Percentiles rank a stretch among this genome's conserved stretches.
These are phyloP conservation scores for Nigrospora oryzae DNA, from an alignment of 2,329 filamentous ascomycete species.

Conservation along the genomic window DNA sequence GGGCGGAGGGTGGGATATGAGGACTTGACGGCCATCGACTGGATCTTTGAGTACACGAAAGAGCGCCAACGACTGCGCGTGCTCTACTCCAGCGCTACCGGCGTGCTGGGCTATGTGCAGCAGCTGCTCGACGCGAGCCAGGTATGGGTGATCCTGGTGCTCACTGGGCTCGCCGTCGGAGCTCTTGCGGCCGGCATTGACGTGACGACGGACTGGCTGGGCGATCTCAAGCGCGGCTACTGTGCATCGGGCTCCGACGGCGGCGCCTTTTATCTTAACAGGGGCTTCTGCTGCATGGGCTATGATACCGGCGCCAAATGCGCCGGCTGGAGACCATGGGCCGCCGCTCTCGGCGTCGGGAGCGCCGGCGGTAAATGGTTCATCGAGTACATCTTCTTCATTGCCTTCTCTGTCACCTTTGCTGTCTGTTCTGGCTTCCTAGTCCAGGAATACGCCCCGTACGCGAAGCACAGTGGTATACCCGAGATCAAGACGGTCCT, in stretches of 20 bases:
- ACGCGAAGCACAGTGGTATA: slow-evolving; percentile 92
- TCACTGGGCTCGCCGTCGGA: slow-evolving; percentile 78
- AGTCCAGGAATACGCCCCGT: slow-evolving; percentile 74
- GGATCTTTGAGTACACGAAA: slow-evolving; percentile 98
- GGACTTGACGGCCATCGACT: slow-evolving; percentile 94
- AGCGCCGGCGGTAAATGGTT: slow-evolving; percentile 67
- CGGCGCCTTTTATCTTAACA: slow-evolving; percentile 85
- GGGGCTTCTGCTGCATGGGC: slow-evolving; percentile 86
- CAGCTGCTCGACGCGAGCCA: slow-evolving; percentile 78
- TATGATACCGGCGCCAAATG: slow-evolving; percentile 79
- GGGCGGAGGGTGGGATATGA: slow-evolving; percentile 90
- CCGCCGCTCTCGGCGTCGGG: slow-evolving; percentile 58
- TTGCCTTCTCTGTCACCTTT: slow-evolving; percentile 75
- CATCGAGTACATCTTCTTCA: slow-evolving; percentile 80
- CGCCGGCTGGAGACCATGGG: slow-evolving; percentile 81
- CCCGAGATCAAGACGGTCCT: slow-evolving; percentile 96
- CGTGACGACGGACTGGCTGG: slow-evolving; percentile 86
- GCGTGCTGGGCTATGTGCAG: slow-evolving; percentile 58
- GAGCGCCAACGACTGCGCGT: slow-evolving; percentile 82
- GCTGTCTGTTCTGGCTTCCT: slow-evolving; percentile 70
- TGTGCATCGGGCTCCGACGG: slow-evolving; percentile 69
- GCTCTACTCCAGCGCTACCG: slow-evolving; percentile 59
- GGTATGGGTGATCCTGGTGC: slow-evolving; percentile 81
- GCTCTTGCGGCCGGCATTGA: slow-evolving; percentile 82
- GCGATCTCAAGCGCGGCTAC: slow-evolving; percentile 83